Evolutionary conservation across 2,329 filamentous ascomycete genomes (phyloP).

Genomic region (Intubia oerlemansii): DNA sequence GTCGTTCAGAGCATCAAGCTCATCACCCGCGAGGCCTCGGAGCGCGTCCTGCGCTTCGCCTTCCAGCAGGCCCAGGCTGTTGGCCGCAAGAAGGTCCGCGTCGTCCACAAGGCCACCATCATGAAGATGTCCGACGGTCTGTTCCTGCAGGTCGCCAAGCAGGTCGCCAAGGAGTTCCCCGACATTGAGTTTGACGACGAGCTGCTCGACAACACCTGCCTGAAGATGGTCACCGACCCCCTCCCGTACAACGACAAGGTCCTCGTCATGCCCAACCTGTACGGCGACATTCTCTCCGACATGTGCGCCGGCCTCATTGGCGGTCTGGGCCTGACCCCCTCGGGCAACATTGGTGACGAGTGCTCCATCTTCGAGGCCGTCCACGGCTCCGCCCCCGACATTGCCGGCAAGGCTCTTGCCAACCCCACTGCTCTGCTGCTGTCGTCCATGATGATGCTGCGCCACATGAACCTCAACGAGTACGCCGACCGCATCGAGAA

Average conservation of each 20-base stretch:
- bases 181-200: slow-evolving; percentile 92
- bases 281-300: slow-evolving; percentile 97
- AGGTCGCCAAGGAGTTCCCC: slow-evolving; percentile 89
- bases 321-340: slow-evolving; percentile 89
- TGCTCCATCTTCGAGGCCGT: slow-evolving; percentile 99
- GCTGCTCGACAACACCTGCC: slow-evolving; percentile 95
- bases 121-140: slow-evolving; percentile 99
- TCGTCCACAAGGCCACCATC: slow-evolving; percentile 98
- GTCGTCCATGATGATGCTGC: slow-evolving; percentile 97
- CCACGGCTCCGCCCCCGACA: slow-evolving; percentile 50
- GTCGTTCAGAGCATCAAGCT: slow-evolving; percentile 99
- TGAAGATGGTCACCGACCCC: slow-evolving; percentile 96
- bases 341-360: slow-evolving; percentile 96
- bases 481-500: slow-evolving; percentile 79
- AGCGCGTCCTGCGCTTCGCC: slow-evolving; percentile 89
- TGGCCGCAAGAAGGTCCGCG: slow-evolving; percentile 89
- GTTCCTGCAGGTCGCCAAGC: slow-evolving; percentile 71
- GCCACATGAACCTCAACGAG: slow-evolving; percentile 81
- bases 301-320: slow-evolving; percentile 98
- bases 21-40: slow-evolving; percentile 83
- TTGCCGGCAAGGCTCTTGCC: slow-evolving; percentile 64
- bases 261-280: slow-evolving; percentile 93
- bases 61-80: slow-evolving; percentile 95
- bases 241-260: slow-evolving; percentile 98
- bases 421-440: slow-evolving; percentile 95